A percentile compares a stretch with the other conserved stretches of the same genome.
phyloP scores from a whole-genome alignment of 2,329 filamentous ascomycete species.

The Colletotrichum paranaense region DNA sequence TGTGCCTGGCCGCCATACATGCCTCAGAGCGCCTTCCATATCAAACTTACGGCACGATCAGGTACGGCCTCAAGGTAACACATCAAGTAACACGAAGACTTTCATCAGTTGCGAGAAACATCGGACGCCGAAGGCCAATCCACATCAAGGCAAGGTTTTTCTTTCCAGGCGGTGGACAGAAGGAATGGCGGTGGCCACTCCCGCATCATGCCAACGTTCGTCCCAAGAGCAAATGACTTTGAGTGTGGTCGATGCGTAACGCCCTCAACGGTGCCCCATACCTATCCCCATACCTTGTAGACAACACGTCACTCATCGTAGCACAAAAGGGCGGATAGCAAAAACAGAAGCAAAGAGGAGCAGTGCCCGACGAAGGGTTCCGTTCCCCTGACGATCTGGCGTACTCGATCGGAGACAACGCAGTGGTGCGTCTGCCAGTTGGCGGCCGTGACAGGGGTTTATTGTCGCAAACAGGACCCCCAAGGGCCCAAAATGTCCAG shows the following conservation, averaged over 20 bases:
- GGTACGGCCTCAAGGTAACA: not conserved
- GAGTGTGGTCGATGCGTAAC: conserved; percentile 23
- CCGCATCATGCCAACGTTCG: not conserved
- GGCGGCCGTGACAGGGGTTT: conserved; percentile 18
- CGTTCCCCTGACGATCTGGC: conserved; percentile 29
- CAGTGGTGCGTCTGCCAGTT: conserved; percentile 21
- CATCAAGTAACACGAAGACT: too few relatives aligned
- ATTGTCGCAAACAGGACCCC: conserved; percentile 1
- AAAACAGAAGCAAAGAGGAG: too few relatives aligned
- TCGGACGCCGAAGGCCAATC: not conserved
- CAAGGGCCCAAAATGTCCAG: not conserved
- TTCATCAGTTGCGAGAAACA: not conserved
- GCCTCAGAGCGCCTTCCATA: not conserved
- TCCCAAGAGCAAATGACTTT: conserved; percentile 3
- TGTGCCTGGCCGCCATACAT: not conserved
- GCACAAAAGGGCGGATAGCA: not conserved
- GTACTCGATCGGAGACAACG: conserved; percentile 9
- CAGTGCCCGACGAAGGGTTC: not conserved
- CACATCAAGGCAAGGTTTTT: not conserved
- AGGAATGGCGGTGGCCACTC: not conserved
- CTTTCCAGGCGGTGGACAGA: not conserved
- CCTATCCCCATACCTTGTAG: not conserved
- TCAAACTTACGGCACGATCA: not conserved
- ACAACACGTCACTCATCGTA: not conserved
- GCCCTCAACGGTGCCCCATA: not conserved